These are phyloP conservation scores for Whalleya microplaca DNA, from an alignment of 2,329 filamentous ascomycete species.

Conservation along the genomic window DNA sequence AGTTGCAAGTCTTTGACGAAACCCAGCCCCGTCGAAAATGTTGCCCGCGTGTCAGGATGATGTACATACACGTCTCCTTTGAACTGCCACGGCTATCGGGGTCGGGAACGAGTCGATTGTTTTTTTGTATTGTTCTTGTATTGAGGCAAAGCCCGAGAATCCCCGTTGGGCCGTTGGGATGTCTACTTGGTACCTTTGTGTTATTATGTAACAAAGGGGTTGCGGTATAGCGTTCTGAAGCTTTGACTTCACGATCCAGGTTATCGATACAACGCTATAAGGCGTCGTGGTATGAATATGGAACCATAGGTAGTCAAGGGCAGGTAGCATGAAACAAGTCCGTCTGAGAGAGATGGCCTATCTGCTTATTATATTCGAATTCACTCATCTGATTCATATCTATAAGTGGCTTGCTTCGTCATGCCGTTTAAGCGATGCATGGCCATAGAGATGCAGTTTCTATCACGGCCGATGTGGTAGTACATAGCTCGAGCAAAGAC, in stretches of 20 bases:
- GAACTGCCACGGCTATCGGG: neutral
- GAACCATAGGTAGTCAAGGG: neutral
- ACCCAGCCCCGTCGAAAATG: slow-evolving; percentile 22
- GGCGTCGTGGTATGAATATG: slow-evolving; percentile 2
- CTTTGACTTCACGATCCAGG: slow-evolving; percentile 14
- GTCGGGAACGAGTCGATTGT: slow-evolving; percentile 1
- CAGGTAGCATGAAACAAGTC: slow-evolving; percentile 15
- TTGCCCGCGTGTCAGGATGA: slow-evolving; percentile 22
- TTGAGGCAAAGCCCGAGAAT: neutral
- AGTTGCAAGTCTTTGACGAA: slow-evolving; percentile 30
- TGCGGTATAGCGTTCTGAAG: slow-evolving; percentile 1
- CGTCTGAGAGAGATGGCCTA: neutral
- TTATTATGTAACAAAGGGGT: slow-evolving; percentile 4
- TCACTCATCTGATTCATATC: too few relatives aligned
- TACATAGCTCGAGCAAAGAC: slow-evolving; percentile 12
- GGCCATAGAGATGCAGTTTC: slow-evolving; percentile 9
- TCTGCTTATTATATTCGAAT: slow-evolving; percentile 15
- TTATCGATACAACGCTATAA: slow-evolving; percentile 6
- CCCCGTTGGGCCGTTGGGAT: neutral
- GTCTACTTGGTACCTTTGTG: slow-evolving; percentile 4
- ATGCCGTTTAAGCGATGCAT: slow-evolving; percentile 17
- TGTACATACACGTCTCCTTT: slow-evolving; percentile 7
- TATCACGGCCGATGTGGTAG: slow-evolving; percentile 1
- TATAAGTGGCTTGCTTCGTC: slow-evolving; percentile 10
- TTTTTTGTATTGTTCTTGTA: neutral